These are phyloP conservation scores for Russula emetica DNA, from an alignment of 768 basidiomycete species.

Conservation along the genomic window DNA sequence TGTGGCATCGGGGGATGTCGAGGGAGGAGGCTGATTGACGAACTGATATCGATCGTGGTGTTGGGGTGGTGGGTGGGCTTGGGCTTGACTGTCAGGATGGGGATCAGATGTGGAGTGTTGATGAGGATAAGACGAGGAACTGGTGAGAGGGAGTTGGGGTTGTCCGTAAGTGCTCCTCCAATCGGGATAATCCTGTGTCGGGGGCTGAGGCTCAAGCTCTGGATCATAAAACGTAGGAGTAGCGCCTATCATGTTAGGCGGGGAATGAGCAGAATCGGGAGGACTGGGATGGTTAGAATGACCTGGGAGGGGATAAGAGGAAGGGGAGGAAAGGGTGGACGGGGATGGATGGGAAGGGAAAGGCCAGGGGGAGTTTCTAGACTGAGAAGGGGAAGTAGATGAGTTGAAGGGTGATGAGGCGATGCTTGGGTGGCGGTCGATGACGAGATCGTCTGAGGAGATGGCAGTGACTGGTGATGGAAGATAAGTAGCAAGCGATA, in stretches of 20 bases:
- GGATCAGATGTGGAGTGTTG: not conserved
- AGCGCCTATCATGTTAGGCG: slow-evolving; percentile 28
- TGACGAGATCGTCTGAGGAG: not conserved
- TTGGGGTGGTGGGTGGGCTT: not conserved
- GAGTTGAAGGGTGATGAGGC: slow-evolving; percentile 3
- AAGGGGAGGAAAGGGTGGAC: slow-evolving; percentile 6
- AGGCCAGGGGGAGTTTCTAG: slow-evolving; percentile 6
- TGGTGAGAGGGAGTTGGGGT: slow-evolving; percentile 1
- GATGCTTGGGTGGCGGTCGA: slow-evolving; percentile 4
- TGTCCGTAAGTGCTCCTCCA: slow-evolving; percentile 10
- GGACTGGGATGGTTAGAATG: slow-evolving; percentile 10
- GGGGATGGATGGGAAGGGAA: slow-evolving; percentile 12
- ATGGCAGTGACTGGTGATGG: slow-evolving; percentile 4
- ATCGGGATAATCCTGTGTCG: slow-evolving; percentile 16
- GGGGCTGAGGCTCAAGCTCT: slow-evolving; percentile 19
- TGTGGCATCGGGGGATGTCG: not conserved
- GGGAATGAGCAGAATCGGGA: not conserved
- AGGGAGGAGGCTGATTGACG: slow-evolving; percentile 9
- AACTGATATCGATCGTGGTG: slow-evolving; percentile 23
- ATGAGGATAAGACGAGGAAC: not conserved
- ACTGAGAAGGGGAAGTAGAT: not conserved
- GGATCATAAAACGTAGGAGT: slow-evolving; percentile 28
- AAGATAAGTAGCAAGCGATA: not conserved
- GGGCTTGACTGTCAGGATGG: not conserved
- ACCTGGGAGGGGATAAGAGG: not conserved